Base-by-base conservation (phyloP, 257 asterid species). In the Rehmannia glutinosa region DNA sequence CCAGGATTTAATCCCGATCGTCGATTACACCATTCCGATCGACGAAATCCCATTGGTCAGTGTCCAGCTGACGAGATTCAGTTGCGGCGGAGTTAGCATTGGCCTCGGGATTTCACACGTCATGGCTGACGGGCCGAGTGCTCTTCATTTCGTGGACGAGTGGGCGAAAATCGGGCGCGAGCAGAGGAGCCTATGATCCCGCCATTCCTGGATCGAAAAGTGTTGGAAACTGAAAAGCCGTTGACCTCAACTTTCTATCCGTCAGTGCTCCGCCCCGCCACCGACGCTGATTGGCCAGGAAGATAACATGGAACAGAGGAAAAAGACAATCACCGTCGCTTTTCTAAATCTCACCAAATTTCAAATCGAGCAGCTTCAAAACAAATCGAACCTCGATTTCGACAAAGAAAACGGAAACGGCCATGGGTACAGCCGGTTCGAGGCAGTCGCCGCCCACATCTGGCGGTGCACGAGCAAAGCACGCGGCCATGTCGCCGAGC, bases 381-480 rank as follows among this genome's bases (percentile, higher is more conserved):
- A 69, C 71, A 79, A 72, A n/a, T 81, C 83, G n/a, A 82, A 71
- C 56, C 19, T 73, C 23, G 85, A 77, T 13, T 39, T 53, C 61
- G 57, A 50, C 49, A 19, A 4, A 4, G 46, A 5, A 8, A 9
- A 2, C 68, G 38, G 12, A n/a, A n/a, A n/a, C 59, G 49, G 77
- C 38, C 82, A 83, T 16, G 81, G 81, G 12, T 82, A 70, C 64
- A 88, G 87, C 80, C 70, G 95, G 1, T 91, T 84, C 47, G 96
- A 88, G 75, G 81, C 86, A 21, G 80, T 90, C 6, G 96, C 89
- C 0, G 97, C 97, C 11, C 97, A 91, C 59, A 75, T 88, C 19
- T 91, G 97, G 97, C 89, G 96, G 24, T 81, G 89, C 67, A 77
- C 88, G 0, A 81, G 96, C 86, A 82, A 78, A 30, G 89, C 96